Evolutionary conservation across 768 basidiomycete species (phyloP).

Genomic region (Thelephora ganbajun): DNA sequence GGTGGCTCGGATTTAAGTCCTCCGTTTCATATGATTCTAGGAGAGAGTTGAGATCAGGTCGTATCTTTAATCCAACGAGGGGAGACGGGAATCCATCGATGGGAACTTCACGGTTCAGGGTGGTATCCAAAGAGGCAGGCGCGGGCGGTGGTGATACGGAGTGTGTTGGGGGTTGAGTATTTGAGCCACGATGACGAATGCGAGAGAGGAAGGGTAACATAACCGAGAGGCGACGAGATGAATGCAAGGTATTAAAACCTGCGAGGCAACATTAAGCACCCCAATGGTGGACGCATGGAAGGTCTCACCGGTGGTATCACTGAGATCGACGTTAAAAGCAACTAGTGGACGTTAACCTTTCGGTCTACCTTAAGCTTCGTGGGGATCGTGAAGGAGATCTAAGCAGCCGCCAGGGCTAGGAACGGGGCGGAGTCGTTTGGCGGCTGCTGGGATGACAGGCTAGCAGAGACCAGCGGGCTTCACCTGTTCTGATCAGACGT

Average conservation of each 20-base stretch:
- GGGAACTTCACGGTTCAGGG: background rate
- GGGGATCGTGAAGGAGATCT: too few relatives aligned
- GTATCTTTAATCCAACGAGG: constrained; percentile 11
- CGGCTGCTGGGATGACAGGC: too few relatives aligned
- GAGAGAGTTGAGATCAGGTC: constrained; percentile 12
- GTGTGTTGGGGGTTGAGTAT: constrained; percentile 7
- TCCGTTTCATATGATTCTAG: constrained; percentile 7
- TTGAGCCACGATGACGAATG: constrained; percentile 9
- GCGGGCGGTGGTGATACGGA: background rate
- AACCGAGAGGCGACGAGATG: background rate
- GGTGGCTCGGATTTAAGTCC: background rate
- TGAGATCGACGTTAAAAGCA: too few relatives aligned
- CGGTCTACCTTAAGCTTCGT: too few relatives aligned
- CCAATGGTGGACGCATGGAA: too few relatives aligned
- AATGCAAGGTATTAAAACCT: background rate
- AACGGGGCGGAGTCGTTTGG: too few relatives aligned
- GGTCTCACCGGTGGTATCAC: too few relatives aligned
- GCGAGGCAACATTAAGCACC: too few relatives aligned
- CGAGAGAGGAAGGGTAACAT: constrained; percentile 16
- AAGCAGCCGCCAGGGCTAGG: too few relatives aligned
- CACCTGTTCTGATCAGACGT: too few relatives aligned
- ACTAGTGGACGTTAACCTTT: too few relatives aligned
- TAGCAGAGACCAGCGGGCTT: too few relatives aligned
- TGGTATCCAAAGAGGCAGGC: background rate
- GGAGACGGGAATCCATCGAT: constrained; percentile 3